Evolutionary conservation across 768 basidiomycete genomes (phyloP).

Genomic region (Lactifluus rugatus): DNA sequence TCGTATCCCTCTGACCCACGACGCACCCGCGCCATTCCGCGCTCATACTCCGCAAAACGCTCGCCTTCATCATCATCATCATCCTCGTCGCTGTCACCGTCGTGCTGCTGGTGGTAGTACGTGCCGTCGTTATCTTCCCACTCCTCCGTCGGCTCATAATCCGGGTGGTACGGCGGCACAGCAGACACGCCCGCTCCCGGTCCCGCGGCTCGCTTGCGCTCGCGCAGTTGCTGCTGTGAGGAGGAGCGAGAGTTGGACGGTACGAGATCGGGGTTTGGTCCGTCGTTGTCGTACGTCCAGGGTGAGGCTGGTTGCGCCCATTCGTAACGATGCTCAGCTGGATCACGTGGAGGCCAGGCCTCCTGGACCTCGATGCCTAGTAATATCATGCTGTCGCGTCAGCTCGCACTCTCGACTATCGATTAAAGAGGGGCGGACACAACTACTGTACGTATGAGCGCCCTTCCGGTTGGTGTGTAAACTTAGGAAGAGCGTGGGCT

Average conservation of each 20-base stretch:
- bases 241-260: slow-evolving; percentile 37
- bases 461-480: not conserved
- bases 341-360: slow-evolving; percentile 71
- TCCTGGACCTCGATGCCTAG: slow-evolving; percentile 11
- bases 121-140: not conserved
- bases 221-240: slow-evolving; percentile 14
- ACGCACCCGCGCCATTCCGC: slow-evolving; percentile 32
- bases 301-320: slow-evolving; percentile 53
- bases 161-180: slow-evolving; percentile 71
- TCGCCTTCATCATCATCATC: slow-evolving; percentile 26
- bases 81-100: slow-evolving; percentile 22
- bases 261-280: slow-evolving; percentile 64
- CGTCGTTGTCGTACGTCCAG: slow-evolving; percentile 78
- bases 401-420: not conserved
- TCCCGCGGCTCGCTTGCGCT: slow-evolving; percentile 20
- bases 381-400: not conserved
- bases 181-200: slow-evolving; percentile 28
- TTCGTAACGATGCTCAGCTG: slow-evolving; percentile 29
- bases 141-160: slow-evolving; percentile 37
- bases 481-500: not conserved
- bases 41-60: slow-evolving; percentile 15
- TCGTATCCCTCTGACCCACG: slow-evolving; percentile 81
- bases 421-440: not conserved
- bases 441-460: not conserved
- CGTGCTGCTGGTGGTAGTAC: slow-evolving; percentile 23